phyloP scores from a whole-genome alignment of 768 basidiomycete species.

The Tricholoma matsutake region DNA sequence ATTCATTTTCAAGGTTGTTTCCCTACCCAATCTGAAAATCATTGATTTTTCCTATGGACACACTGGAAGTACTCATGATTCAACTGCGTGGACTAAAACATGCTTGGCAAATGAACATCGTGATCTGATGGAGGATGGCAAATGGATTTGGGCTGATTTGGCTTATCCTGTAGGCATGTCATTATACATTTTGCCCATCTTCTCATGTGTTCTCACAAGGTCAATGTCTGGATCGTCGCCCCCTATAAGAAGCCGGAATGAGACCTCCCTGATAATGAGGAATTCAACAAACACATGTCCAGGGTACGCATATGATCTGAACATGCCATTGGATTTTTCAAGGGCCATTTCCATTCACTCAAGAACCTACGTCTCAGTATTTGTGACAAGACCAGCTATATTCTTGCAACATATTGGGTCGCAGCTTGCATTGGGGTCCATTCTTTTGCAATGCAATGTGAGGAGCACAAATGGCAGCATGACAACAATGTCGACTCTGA shows the following conservation, averaged over 20 bases:
- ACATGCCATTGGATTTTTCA: not conserved
- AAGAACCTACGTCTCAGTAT: not conserved
- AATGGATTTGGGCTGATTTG: constrained; percentile 37
- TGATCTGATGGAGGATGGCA: constrained; percentile 20
- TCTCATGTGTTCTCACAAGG: not conserved
- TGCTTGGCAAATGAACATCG: constrained; percentile 17
- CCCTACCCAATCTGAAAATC: not conserved
- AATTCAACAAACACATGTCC: not conserved
- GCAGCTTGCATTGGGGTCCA: constrained; percentile 23
- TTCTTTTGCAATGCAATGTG: constrained; percentile 18
- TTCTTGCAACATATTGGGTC: constrained; percentile 25
- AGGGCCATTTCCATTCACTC: not conserved
- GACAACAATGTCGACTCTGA: not conserved
- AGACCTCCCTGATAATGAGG: not conserved
- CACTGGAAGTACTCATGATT: not conserved
- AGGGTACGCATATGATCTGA: not conserved
- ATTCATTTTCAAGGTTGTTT: not conserved
- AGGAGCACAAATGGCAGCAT: constrained; percentile 13
- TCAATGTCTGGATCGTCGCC: not conserved
- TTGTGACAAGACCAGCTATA: constrained; percentile 10
- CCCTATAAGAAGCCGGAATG: not conserved
- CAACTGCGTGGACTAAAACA: constrained; percentile 14
- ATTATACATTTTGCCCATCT: not conserved
- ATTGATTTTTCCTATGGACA: not conserved
- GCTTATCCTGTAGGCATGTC: constrained; percentile 26